Conservation (phyloP, 179 eudicot genomes). For the Gypsophila paniculata region DNA sequence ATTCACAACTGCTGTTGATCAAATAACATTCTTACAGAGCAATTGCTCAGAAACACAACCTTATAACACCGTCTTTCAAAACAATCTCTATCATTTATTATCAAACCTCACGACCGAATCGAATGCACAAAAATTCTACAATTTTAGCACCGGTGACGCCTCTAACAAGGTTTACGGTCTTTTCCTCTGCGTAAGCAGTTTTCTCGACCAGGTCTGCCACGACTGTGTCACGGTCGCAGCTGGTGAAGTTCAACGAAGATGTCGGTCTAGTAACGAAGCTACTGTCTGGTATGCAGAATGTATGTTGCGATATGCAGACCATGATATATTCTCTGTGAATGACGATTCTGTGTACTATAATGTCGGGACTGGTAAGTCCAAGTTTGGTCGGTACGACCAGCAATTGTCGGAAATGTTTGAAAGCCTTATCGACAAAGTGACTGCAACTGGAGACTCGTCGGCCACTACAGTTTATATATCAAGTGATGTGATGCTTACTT, state of each 20-base stretch:
- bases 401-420: slow-evolving; percentile 2
- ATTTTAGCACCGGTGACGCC: slow-evolving; percentile 14
- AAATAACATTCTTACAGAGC: slow-evolving; percentile 14
- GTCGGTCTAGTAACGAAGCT: slow-evolving; percentile 19
- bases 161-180: slow-evolving; percentile 27
- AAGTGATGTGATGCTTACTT: neutral
- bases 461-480: slow-evolving; percentile 9
- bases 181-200: slow-evolving; percentile 16
- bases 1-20: slow-evolving; percentile 11
- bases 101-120: slow-evolving; percentile 23
- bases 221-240: slow-evolving; percentile 22
- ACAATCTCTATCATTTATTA: slow-evolving; percentile 15
- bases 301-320: slow-evolving; percentile 27
- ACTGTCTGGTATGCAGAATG: slow-evolving; percentile 29
- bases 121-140: slow-evolving; percentile 13
- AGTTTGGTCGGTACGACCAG: slow-evolving; percentile 12
- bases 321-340: slow-evolving; percentile 17
- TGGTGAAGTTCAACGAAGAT: slow-evolving; percentile 23
- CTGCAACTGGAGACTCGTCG: slow-evolving; percentile 7
- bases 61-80: slow-evolving; percentile 16
- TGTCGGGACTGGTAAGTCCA: neutral
- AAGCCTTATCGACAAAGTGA: slow-evolving; percentile 10
- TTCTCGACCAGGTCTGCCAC: slow-evolving; percentile 18
- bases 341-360: slow-evolving; percentile 16
- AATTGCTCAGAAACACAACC: slow-evolving; percentile 19